Base-by-base conservation (phyloP, 768 basidiomycete genomes). In the Rhodosporidiobolus sp. region DNA sequence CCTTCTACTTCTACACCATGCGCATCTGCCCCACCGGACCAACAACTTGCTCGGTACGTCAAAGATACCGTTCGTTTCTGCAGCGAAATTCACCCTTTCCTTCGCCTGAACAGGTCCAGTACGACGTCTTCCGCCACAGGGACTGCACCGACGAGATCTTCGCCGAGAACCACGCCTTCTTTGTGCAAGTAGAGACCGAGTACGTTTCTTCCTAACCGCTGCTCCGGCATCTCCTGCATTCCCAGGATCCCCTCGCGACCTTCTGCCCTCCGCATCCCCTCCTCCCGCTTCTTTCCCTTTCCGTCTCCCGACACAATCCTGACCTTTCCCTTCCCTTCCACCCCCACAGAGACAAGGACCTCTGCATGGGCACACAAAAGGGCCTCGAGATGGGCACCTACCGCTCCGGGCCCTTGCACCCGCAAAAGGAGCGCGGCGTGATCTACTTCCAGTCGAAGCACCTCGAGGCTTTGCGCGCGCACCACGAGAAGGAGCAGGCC, bases 161-260 rank as follows among this genome's bases (percentile, higher is more conserved):
- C 48, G 30, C 30, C n/a, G 46, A 17, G 20, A 34, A 28, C n/a
- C 48, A 49, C 60, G n/a, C 49, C 20, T 62, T 62, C 49, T 62
- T 62, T 48, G 46, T 62, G 2, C 60, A 62, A 32, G 60, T 62
- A 20, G 60, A 62, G 49, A 49, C 60, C 22, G 60, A 62, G 60
- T 49, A 4, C 8, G 48, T 49, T n/a, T n/a, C n/a, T n/a, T n/a
- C n/a, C n/a, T n/a, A n/a, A n/a, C n/a, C n/a, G n/a, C 38, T 43
- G 14, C 38, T 43, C 14, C 38, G 8, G 38, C 38, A n/a, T 43
- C 38, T 43, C 38, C 14, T 43, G 14, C 38, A 43, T 7, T 7
- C 38, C 7, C 14, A 43, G 14, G 7, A 43, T 43, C 8, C 38
- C 38, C 7, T 43, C 38, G 8, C 14, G 38, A 7, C 38, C 14